Percentiles rank a stretch among this genome's conserved stretches.
These are phyloP conservation scores for Hanseniaspora jakobsenii DNA, from an alignment of 805 yeast genomes.

Conservation along the genomic window DNA sequence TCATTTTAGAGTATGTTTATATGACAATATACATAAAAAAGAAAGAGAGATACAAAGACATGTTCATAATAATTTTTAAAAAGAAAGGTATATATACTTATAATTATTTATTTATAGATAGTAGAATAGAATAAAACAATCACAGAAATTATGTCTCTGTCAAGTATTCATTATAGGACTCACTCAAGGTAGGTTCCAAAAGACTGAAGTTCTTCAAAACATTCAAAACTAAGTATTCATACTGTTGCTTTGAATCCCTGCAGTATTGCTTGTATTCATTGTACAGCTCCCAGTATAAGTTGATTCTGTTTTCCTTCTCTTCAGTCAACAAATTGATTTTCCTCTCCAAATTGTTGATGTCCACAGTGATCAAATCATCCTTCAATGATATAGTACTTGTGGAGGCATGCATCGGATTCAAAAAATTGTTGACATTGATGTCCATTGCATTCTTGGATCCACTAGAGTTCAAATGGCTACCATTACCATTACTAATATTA, in stretches of 20 bases:
- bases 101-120: background rate
- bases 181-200: slow-evolving; percentile 31
- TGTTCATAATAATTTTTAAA: too few species aligned
- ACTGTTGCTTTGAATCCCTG: slow-evolving; percentile 35
- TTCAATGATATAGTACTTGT: too few species aligned
- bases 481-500: background rate
- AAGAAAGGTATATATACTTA: too few species aligned
- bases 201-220: slow-evolving; percentile 35
- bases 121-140: background rate
- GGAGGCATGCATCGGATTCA: too few species aligned
- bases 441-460: too few species aligned
- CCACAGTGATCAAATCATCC: slow-evolving; percentile 26
- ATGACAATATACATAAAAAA: too few species aligned
- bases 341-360: slow-evolving; percentile 18
- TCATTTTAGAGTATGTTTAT: too few species aligned
- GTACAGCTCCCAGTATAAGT: slow-evolving; percentile 44
- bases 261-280: slow-evolving; percentile 39
- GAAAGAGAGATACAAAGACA: too few species aligned
- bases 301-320: slow-evolving; percentile 35
- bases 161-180: slow-evolving; percentile 26
- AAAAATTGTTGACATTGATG: too few species aligned
- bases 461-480: too few species aligned
- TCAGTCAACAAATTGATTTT: slow-evolving; percentile 5
- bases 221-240: slow-evolving; percentile 35
- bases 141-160: too few species aligned